A percentile compares a stretch with the other conserved stretches of the same genome.
These are phyloP conservation scores for Cylindrotheca fusiformis DNA, from an alignment of 108 stramenopile species.

Conservation along the genomic window DNA sequence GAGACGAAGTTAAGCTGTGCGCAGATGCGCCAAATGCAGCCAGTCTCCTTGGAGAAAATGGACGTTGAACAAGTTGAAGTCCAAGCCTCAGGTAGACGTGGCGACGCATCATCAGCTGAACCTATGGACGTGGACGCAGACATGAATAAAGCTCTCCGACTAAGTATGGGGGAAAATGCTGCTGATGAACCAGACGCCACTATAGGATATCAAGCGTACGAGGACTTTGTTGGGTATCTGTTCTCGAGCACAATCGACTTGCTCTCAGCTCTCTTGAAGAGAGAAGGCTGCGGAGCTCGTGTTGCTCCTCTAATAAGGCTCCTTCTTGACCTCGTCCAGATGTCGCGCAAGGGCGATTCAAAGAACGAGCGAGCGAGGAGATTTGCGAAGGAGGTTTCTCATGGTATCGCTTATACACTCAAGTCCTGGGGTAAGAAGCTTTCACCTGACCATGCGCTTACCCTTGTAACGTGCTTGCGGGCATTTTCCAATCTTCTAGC, in stretches of 20 bases:
- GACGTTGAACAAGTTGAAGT: constrained; percentile 50
- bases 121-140: constrained; percentile 23
- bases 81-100: constrained; percentile 9
- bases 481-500: constrained; percentile 14
- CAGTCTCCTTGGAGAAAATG: constrained; percentile 46
- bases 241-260: constrained; percentile 19
- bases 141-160: constrained; percentile 20
- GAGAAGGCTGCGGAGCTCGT: neutral
- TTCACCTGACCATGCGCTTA: neutral
- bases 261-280: constrained; percentile 11
- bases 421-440: neutral
- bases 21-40: constrained; percentile 62
- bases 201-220: constrained; percentile 16
- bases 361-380: constrained; percentile 16
- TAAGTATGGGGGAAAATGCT: constrained; percentile 20
- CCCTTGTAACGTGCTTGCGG: constrained; percentile 14
- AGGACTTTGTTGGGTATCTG: constrained; percentile 20
- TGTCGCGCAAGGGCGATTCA: constrained; percentile 3
- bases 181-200: constrained; percentile 4
- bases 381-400: constrained; percentile 23
- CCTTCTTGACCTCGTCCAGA: constrained; percentile 22
- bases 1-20: constrained; percentile 49
- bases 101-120: neutral
- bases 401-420: constrained; percentile 14
- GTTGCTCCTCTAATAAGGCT: constrained; percentile 12